phyloP scores from a whole-genome alignment of 1,139 yeast species.

The Yamadazyma kanchanaburiensis region DNA sequence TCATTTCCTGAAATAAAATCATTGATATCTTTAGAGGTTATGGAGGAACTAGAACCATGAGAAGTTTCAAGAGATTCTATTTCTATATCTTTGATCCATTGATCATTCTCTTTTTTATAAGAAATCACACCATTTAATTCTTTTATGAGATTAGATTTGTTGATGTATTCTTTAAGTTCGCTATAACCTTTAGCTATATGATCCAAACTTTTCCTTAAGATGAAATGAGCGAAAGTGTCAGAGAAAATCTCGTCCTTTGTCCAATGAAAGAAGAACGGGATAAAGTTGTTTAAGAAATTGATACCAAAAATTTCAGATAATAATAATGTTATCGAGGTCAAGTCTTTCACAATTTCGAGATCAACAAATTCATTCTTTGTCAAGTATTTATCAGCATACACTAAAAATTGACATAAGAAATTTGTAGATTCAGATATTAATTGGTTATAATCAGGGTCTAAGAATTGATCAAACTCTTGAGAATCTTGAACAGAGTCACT shows the following conservation, averaged over 20 bases:
- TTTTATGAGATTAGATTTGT: constrained; percentile 20
- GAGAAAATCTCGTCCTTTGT: constrained; percentile 18
- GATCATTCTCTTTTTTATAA: constrained; percentile 22
- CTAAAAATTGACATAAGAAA: constrained; percentile 31
- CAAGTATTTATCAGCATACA: constrained; percentile 32
- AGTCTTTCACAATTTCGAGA: constrained; percentile 17
- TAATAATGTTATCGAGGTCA: constrained; percentile 24
- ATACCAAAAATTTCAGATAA: constrained; percentile 39
- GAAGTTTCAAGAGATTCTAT: constrained; percentile 10
- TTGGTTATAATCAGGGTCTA: constrained; percentile 35
- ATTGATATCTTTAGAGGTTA: constrained; percentile 21
- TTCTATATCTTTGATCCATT: constrained; percentile 32
- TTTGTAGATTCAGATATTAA: constrained; percentile 37
- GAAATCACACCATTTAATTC: constrained; percentile 26
- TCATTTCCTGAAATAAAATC: constrained; percentile 31
- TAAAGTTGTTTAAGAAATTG: constrained; percentile 42
- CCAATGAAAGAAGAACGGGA: constrained; percentile 51
- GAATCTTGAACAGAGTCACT: constrained; percentile 2
- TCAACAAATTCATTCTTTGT: constrained; percentile 20
- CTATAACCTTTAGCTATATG: no score
- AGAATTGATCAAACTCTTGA: constrained; percentile 15
- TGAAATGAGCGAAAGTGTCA: constrained; percentile 36
- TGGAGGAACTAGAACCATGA: constrained; percentile 3
- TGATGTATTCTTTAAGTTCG: constrained; percentile 24
- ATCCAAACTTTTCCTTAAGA: constrained; percentile 23